These are phyloP conservation scores for Cetraspora pellucida DNA, from an alignment of 192 early-diverging fungal species.

Conservation along the genomic window DNA sequence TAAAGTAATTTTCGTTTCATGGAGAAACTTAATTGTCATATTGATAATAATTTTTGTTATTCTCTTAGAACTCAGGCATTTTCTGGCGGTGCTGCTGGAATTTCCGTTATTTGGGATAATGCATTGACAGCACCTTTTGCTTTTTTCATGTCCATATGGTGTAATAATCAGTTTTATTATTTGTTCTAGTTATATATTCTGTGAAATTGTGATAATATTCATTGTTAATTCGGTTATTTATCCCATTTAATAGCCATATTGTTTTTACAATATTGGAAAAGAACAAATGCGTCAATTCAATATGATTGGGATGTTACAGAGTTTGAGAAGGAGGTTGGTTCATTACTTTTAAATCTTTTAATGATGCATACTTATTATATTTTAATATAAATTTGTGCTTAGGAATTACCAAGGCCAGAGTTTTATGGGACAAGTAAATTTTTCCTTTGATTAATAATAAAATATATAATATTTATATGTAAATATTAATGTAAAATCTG, in stretches of 20 bases:
- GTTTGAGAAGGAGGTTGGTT: slow-evolving; percentile 41
- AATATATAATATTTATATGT: neutral
- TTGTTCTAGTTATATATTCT: neutral
- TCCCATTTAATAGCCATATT: slow-evolving; percentile 36
- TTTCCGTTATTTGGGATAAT: slow-evolving; percentile 61
- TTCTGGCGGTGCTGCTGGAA: neutral
- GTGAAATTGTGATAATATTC: neutral
- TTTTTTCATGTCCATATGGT: slow-evolving; percentile 66
- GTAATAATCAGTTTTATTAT: slow-evolving; percentile 22
- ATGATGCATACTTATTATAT: too few species aligned
- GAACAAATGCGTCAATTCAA: slow-evolving; percentile 49
- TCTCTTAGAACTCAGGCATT: neutral
- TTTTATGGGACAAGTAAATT: slow-evolving; percentile 53
- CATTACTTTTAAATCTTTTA: too few species aligned
- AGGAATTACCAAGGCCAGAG: slow-evolving; percentile 59
- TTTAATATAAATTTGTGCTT: too few species aligned
- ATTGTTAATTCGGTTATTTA: slow-evolving; percentile 27
- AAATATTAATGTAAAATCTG: neutral
- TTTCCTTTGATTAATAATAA: neutral
- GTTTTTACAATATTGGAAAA: slow-evolving; percentile 68
- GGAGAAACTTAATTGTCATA: neutral
- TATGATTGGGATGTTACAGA: slow-evolving; percentile 62
- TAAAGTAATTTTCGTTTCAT: neutral
- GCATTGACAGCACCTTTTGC: slow-evolving; percentile 56
- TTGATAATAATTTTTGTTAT: neutral